Evolutionary conservation across 495 filamentous ascomycete species (phyloP).

Genomic region (Aspergillus bertholletiae): DNA sequence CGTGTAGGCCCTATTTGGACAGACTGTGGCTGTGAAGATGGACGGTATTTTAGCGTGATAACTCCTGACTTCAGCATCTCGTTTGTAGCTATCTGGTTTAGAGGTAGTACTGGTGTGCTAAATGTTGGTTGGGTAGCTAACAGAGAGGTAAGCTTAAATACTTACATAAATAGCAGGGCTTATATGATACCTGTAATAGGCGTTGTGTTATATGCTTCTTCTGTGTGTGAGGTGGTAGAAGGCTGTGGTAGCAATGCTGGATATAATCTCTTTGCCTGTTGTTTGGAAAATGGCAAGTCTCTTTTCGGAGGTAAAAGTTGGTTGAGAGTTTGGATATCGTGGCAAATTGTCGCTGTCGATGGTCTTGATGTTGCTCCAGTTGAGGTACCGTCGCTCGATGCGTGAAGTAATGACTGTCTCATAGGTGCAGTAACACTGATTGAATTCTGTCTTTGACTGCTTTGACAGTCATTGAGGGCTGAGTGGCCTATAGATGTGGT

Average conservation of each 20-base stretch:
- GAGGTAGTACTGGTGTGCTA: neutral
- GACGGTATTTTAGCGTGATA: neutral
- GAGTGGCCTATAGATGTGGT: neutral
- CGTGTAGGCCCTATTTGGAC: conserved; percentile 1
- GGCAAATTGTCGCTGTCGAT: conserved; percentile 15
- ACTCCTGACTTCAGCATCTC: neutral
- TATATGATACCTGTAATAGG: neutral
- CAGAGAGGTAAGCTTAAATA: neutral
- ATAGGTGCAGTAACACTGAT: neutral
- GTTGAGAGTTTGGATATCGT: conserved; percentile 27
- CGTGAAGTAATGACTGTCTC: neutral
- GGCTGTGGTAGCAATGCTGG: neutral
- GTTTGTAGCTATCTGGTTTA: neutral
- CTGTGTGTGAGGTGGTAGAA: neutral
- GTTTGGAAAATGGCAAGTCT: conserved; percentile 39
- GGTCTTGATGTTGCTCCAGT: conserved; percentile 12
- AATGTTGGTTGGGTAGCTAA: neutral
- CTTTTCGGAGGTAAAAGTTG: conserved; percentile 45
- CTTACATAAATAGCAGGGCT: neutral
- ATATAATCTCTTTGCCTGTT: conserved; percentile 17
- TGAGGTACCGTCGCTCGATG: neutral
- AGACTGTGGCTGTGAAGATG: conserved; percentile 4
- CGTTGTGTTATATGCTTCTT: neutral
- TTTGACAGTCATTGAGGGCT: neutral
- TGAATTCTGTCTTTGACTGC: neutral